These are phyloP conservation scores for Trichoderma polysporum DNA, from an alignment of 2,329 filamentous ascomycete genomes.

Conservation along the genomic window DNA sequence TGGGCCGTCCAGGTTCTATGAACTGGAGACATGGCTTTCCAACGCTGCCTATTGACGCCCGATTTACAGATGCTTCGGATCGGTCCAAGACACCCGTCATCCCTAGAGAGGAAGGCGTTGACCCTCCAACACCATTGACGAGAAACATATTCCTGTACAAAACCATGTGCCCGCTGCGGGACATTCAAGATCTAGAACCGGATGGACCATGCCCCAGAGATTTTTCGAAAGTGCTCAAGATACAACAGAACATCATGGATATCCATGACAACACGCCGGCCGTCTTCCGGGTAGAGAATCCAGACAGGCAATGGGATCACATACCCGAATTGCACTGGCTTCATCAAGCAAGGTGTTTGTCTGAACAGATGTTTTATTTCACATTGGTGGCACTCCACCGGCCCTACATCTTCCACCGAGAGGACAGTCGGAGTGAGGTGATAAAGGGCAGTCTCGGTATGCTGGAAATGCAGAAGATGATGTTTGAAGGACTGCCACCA, in stretches of 20 bases:
- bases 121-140: slow-evolving; percentile 58
- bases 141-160: slow-evolving; percentile 52
- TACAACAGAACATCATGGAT: slow-evolving; percentile 52
- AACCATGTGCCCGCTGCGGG: slow-evolving; percentile 48
- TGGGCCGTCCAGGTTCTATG: slow-evolving; percentile 57
- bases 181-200: slow-evolving; percentile 56
- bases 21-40: slow-evolving; percentile 49
- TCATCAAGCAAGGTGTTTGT: slow-evolving; percentile 43
- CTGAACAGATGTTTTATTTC: slow-evolving; percentile 52
- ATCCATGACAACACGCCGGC: slow-evolving; percentile 51
- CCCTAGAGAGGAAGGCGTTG: slow-evolving; percentile 44
- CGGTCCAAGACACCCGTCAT: slow-evolving; percentile 49
- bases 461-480: slow-evolving; percentile 52
- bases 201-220: slow-evolving; percentile 56
- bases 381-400: slow-evolving; percentile 60
- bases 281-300: slow-evolving; percentile 53
- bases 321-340: slow-evolving; percentile 56
- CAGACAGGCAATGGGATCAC: slow-evolving; percentile 57
- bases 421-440: slow-evolving; percentile 53
- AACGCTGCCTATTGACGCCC: slow-evolving; percentile 54
- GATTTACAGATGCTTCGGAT: slow-evolving; percentile 43
- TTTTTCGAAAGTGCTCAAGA: slow-evolving; percentile 52
- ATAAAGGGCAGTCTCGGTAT: slow-evolving; percentile 56
- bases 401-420: slow-evolving; percentile 60
- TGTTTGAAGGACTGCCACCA: slow-evolving; percentile 49